A percentile compares a stretch with the other conserved stretches of the same genome.
phyloP scores from a whole-genome alignment of 805 yeast species.

The Candida ipomoeae region DNA sequence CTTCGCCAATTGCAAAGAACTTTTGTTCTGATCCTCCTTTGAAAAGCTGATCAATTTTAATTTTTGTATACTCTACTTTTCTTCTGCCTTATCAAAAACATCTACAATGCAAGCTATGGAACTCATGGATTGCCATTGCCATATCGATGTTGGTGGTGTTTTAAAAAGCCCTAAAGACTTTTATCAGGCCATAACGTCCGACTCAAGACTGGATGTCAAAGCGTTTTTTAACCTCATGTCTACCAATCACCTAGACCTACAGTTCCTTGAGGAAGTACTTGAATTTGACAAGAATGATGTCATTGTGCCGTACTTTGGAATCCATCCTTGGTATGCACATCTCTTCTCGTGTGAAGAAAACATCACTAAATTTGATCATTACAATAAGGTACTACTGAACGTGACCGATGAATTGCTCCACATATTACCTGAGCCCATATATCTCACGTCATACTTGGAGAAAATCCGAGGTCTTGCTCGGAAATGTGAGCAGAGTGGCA shows the following conservation, averaged over 20 bases:
- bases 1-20: neutral
- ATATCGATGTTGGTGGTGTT: slow-evolving; percentile 20
- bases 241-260: slow-evolving; percentile 34
- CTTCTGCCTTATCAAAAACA: neutral
- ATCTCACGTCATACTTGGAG: slow-evolving; percentile 32
- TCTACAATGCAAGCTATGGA: slow-evolving; percentile 1
- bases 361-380: slow-evolving; percentile 49
- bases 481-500: slow-evolving; percentile 10
- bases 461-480: slow-evolving; percentile 24
- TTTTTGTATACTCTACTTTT: neutral
- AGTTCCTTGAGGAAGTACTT: slow-evolving; percentile 20
- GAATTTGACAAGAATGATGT: slow-evolving; percentile 10
- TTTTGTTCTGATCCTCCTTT: neutral
- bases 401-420: slow-evolving; percentile 39
- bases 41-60: neutral
- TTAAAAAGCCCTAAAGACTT: slow-evolving; percentile 7
- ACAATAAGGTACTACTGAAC: slow-evolving; percentile 45
- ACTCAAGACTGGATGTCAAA: slow-evolving; percentile 2
- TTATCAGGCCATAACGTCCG: slow-evolving; percentile 4
- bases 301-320: slow-evolving; percentile 55
- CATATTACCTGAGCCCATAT: slow-evolving; percentile 59
- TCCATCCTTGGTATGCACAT: slow-evolving; percentile 93
- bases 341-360: slow-evolving; percentile 37
- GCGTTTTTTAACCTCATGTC: slow-evolving; percentile 33
- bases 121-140: slow-evolving; percentile 31